These are phyloP conservation scores for Cymbidium sinense DNA, from an alignment of 106 monocot species.

Conservation along the genomic window DNA sequence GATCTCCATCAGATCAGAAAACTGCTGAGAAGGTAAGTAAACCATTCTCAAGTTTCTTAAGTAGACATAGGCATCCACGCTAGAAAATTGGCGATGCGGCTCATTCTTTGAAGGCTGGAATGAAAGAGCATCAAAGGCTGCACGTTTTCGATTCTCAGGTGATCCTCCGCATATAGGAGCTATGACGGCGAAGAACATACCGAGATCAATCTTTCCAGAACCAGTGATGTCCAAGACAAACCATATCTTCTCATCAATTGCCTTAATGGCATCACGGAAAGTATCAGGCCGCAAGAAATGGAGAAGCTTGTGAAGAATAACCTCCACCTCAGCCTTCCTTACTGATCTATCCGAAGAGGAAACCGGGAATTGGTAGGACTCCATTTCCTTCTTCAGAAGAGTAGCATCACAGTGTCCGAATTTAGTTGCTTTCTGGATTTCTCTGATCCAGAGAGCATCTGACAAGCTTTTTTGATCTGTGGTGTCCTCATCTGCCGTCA, in stretches of 20 bases:
- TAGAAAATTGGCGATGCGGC: neutral
- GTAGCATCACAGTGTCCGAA: constrained; percentile 15
- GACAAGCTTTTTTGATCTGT: constrained; percentile 7
- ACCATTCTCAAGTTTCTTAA: constrained; percentile 21
- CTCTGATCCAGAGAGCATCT: constrained; percentile 24
- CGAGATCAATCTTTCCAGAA: constrained; percentile 20
- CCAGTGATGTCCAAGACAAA: constrained; percentile 16
- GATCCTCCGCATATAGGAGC: constrained; percentile 30
- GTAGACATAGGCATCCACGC: constrained; percentile 9
- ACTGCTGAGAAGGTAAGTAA: constrained; percentile 15
- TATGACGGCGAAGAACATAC: constrained; percentile 36
- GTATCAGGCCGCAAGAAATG: constrained; percentile 15
- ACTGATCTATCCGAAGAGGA: neutral
- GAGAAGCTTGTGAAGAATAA: constrained; percentile 26
- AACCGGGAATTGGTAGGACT: neutral
- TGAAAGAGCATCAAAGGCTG: constrained; percentile 27
- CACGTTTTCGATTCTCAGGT: constrained; percentile 23
- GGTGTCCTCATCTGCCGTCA: constrained; percentile 7
- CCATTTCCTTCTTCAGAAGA: constrained; percentile 17
- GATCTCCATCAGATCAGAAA: constrained; percentile 19
- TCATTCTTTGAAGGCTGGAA: constrained; percentile 1
- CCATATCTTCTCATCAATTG: constrained; percentile 27
- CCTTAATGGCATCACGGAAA: constrained; percentile 24
- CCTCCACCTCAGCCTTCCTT: constrained; percentile 26
- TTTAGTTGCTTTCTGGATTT: constrained; percentile 25